phyloP scores from a whole-genome alignment of 805 yeast genomes.

The Metschnikowia aberdeeniae region DNA sequence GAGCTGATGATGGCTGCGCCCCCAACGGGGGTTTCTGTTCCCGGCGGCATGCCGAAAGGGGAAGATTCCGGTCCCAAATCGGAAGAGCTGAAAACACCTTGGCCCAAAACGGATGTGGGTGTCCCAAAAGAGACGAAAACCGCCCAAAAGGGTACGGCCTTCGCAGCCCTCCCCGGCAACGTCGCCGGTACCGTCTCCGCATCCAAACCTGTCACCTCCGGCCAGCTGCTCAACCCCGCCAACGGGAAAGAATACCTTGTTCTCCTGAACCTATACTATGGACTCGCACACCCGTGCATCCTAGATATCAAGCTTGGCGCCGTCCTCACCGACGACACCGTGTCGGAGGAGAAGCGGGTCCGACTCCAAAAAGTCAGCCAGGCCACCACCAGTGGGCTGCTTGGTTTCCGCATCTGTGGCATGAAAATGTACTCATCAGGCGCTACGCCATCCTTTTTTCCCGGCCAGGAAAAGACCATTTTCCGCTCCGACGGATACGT shows the following conservation, averaged over 20 bases:
- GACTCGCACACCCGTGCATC: slow-evolving; percentile 63
- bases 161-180: background rate
- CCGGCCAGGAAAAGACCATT: slow-evolving; percentile 18
- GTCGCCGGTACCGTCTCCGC: background rate
- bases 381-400: slow-evolving; percentile 75
- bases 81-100: background rate
- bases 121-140: background rate
- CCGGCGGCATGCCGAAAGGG: background rate
- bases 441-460: slow-evolving; percentile 11
- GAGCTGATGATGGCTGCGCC: slow-evolving; percentile 29
- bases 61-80: background rate
- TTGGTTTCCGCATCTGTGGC: slow-evolving; percentile 81
- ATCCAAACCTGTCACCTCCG: background rate
- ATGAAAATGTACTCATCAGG: slow-evolving; percentile 51
- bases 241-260: slow-evolving; percentile 47
- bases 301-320: slow-evolving; percentile 83
- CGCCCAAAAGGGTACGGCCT: too few species aligned
- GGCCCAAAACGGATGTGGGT: background rate
- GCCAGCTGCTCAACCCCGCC: background rate
- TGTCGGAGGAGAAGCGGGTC: slow-evolving; percentile 48
- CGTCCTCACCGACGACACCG: slow-evolving; percentile 55
- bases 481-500: slow-evolving; percentile 32
- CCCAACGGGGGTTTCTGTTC: background rate
- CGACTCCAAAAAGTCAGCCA: slow-evolving; percentile 62
- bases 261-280: slow-evolving; percentile 63